Evolutionary conservation across 768 basidiomycete genomes (phyloP).

Genomic region (Saitozyma podzolica): DNA sequence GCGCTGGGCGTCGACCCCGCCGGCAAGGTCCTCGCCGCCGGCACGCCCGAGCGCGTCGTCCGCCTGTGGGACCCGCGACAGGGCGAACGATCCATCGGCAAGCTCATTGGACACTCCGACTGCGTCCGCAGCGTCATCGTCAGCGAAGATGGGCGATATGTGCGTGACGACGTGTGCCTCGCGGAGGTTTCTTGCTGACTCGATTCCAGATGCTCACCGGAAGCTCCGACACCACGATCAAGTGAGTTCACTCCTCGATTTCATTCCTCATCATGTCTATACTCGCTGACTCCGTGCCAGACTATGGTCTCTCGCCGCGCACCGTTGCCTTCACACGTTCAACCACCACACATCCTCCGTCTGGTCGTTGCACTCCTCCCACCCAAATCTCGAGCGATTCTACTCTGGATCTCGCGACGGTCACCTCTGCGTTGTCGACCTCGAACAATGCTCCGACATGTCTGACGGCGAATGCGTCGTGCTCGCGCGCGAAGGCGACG

Average conservation of each 20-base stretch:
- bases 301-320: constrained; percentile 84
- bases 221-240: constrained; percentile 53
- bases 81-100: constrained; percentile 70
- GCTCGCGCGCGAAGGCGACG: constrained; percentile 59
- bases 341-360: constrained; percentile 86
- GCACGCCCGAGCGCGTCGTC: constrained; percentile 86
- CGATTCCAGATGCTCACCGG: constrained; percentile 48
- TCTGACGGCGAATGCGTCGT: constrained; percentile 87
- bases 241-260: constrained; percentile 23
- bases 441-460: constrained; percentile 75
- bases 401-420: constrained; percentile 94
- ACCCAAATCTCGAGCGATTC: constrained; percentile 82
- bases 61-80: constrained; percentile 90
- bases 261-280: neutral
- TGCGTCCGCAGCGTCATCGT: constrained; percentile 88
- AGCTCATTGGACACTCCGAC: constrained; percentile 94
- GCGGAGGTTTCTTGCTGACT: neutral
- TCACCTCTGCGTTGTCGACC: constrained; percentile 83
- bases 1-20: constrained; percentile 62
- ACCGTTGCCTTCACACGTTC: constrained; percentile 92
- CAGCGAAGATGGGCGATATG: constrained; percentile 86
- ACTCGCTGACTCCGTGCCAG: constrained; percentile 59
- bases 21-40: constrained; percentile 79
- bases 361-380: constrained; percentile 86
- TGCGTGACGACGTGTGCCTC: constrained; percentile 54